A percentile compares a stretch with the other conserved stretches of the same genome.
Evolutionary conservation across 371 early-diverging fungal species (phyloP).

Genomic region (Blakeslea trispora): DNA sequence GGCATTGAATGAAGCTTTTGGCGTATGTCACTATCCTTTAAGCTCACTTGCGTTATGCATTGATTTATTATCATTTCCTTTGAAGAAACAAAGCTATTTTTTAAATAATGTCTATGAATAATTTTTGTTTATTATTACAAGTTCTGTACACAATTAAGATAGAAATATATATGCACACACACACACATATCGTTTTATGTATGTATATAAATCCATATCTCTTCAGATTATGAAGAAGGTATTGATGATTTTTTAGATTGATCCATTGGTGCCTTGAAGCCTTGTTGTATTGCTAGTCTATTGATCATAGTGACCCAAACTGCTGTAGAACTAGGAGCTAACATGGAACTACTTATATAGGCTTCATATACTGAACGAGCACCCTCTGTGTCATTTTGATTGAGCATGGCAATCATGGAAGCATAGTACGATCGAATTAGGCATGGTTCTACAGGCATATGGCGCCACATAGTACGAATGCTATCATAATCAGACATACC

Average conservation of each 20-base stretch:
- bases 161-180: too few species aligned
- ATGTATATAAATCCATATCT: too few species aligned
- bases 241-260: not conserved
- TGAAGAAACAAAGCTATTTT: too few species aligned
- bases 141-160: too few species aligned
- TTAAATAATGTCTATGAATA: too few species aligned
- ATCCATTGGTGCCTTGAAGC: not conserved
- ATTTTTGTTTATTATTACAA: too few species aligned
- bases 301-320: constrained; percentile 22
- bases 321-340: constrained; percentile 16
- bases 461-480: constrained; percentile 17
- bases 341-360: constrained; percentile 7
- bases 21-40: too few species aligned
- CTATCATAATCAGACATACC: constrained; percentile 20
- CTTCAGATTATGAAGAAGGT: not conserved
- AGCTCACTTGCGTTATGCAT: too few species aligned
- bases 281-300: constrained; percentile 9
- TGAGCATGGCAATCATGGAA: constrained; percentile 24
- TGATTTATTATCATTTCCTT: too few species aligned
- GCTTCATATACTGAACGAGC: constrained; percentile 21
- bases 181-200: too few species aligned
- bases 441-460: constrained; percentile 4
- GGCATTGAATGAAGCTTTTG: too few species aligned
- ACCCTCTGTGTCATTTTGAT: constrained; percentile 8
- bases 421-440: constrained; percentile 33